A percentile compares a stretch with the other conserved stretches of the same genome.
phyloP scores from a whole-genome alignment of 108 stramenopile species.

The Parietichytrium sp. region DNA sequence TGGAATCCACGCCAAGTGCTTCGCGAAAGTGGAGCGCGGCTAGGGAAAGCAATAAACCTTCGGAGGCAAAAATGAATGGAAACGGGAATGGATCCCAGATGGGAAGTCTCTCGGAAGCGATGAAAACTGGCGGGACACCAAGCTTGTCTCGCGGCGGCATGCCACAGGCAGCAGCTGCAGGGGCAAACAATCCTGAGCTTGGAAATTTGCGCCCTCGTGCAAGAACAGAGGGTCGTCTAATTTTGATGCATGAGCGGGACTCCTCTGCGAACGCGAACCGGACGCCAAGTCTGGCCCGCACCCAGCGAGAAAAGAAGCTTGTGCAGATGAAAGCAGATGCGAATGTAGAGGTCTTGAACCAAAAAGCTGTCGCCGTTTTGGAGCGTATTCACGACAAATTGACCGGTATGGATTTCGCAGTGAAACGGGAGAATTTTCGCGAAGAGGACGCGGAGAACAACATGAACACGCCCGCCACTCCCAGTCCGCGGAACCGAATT shows the following conservation, averaged over 20 bases:
- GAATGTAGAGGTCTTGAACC: slow-evolving; percentile 72
- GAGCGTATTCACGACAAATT: slow-evolving; percentile 93
- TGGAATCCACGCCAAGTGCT: neutral
- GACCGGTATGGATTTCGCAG: slow-evolving; percentile 85
- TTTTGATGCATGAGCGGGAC: neutral
- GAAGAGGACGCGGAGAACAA: neutral
- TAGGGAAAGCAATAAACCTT: neutral
- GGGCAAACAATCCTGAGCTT: neutral
- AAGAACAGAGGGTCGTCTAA: slow-evolving; percentile 10
- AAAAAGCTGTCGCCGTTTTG: slow-evolving; percentile 91
- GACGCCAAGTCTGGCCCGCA: slow-evolving; percentile 22
- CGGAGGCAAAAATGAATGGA: no score
- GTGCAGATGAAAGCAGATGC: slow-evolving; percentile 42
- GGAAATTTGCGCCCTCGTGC: neutral
- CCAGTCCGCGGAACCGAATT: neutral
- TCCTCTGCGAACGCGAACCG: no score
- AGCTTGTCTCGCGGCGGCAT: no score
- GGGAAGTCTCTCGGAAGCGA: no score
- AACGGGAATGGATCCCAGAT: no score
- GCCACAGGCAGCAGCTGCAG: neutral
- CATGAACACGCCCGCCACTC: neutral
- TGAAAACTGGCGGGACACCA: no score
- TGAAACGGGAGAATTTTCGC: neutral
- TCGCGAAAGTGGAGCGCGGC: neutral
- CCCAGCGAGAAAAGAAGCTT: slow-evolving; percentile 41